Conservation (phyloP, 768 basidiomycete species). For the Russula sp. region DNA sequence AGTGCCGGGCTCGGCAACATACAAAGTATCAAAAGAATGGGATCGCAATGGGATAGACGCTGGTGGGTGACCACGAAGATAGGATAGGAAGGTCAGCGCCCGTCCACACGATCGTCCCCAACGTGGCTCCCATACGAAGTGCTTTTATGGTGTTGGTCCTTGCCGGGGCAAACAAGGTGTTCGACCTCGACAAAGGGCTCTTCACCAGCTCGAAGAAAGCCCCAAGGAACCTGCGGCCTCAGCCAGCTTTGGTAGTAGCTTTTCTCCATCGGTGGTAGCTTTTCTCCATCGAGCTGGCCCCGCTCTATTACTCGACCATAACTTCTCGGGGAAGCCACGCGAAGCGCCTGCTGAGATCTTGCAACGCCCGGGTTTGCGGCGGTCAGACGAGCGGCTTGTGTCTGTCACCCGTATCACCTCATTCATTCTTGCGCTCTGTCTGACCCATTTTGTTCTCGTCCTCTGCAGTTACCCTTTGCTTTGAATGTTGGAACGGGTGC, state of each 20-base stretch:
- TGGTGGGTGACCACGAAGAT: constrained; percentile 31
- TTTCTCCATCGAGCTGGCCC: neutral
- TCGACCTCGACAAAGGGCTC: constrained; percentile 30
- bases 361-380: constrained; percentile 15
- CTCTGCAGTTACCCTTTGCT: neutral
- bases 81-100: constrained; percentile 30
- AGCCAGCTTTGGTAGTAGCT: too few relatives aligned
- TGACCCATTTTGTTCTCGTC: neutral
- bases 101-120: neutral
- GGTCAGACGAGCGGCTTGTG: constrained; percentile 3
- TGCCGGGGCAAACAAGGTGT: constrained; percentile 32
- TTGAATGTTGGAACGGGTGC: neutral
- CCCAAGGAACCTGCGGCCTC: constrained; percentile 10
- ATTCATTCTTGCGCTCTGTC: neutral
- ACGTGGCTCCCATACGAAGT: neutral
- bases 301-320: neutral
- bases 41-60: constrained; percentile 43
- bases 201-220: too few relatives aligned
- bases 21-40: constrained; percentile 68
- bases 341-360: constrained; percentile 3
- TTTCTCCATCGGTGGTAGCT: constrained; percentile 15
- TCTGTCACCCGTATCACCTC: constrained; percentile 14
- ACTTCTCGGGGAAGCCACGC: neutral
- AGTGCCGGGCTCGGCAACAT: constrained; percentile 51
- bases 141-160: constrained; percentile 26